These are phyloP conservation scores for Acanthamoeba quina DNA, from an alignment of 208 protist species.

Conservation along the genomic window DNA sequence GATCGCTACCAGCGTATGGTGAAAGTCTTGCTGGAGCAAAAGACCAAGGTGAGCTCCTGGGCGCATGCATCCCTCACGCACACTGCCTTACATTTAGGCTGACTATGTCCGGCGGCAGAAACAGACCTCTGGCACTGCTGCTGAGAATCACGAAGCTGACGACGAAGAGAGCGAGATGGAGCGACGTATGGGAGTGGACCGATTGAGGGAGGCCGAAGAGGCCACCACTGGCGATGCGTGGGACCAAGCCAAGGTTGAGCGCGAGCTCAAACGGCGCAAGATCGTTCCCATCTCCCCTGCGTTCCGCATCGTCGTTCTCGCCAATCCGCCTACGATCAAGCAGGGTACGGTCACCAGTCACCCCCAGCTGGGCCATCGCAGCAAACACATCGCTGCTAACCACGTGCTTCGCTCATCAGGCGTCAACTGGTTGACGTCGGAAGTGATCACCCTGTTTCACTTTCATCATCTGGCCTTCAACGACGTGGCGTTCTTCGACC, in stretches of 20 bases:
- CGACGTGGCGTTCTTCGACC: constrained; percentile 69
- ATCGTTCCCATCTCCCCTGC: constrained; percentile 52
- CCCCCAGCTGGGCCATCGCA: neutral
- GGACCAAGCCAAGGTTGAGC: constrained; percentile 53
- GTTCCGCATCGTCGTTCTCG: constrained; percentile 66
- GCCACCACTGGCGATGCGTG: neutral
- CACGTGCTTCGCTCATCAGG: neutral
- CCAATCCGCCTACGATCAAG: constrained; percentile 62
- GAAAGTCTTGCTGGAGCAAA: constrained; percentile 74
- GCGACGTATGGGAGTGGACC: constrained; percentile 32
- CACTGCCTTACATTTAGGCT: too few relatives aligned
- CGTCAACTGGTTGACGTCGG: constrained; percentile 89
- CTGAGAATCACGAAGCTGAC: neutral
- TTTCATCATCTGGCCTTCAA: constrained; percentile 89
- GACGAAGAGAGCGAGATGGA: constrained; percentile 52
- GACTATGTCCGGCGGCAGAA: too few relatives aligned
- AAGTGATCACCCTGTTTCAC: constrained; percentile 94
- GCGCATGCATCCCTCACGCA: too few relatives aligned
- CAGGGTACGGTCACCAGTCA: neutral
- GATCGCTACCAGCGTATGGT: constrained; percentile 84
- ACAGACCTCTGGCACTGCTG: too few relatives aligned
- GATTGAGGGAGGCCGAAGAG: neutral
- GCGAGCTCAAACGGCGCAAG: constrained; percentile 22
- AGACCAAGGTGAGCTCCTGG: neutral
- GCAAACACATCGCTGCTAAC: too few relatives aligned